These are phyloP conservation scores for Capsicum rhomboideum DNA, from an alignment of 257 asterid genomes.

Conservation along the genomic window DNA sequence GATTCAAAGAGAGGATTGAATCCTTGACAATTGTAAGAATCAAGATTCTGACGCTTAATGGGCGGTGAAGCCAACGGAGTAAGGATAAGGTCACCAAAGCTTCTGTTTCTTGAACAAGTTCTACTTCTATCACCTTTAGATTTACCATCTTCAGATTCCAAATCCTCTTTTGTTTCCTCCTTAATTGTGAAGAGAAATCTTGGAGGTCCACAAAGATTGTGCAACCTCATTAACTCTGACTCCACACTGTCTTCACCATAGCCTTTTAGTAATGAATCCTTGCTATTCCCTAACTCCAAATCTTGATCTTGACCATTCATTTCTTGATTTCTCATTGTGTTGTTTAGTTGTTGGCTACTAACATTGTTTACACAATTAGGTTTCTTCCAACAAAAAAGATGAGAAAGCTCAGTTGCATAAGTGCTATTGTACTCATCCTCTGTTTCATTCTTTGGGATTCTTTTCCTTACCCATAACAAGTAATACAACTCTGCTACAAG, in stretches of 20 bases:
- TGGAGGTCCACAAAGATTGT: conserved; percentile 90
- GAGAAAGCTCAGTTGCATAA: conserved; percentile 16
- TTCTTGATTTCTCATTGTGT: conserved; percentile 13
- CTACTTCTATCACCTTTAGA: conserved; percentile 42
- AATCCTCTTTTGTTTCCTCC: conserved; percentile 85
- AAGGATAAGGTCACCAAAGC: conserved; percentile 57
- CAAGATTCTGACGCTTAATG: conserved; percentile 27
- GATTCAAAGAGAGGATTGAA: conserved; percentile 84
- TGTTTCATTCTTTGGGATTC: conserved; percentile 19
- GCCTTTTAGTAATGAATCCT: conserved; percentile 26
- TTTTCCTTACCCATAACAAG: conserved; percentile 68
- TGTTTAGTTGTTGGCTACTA: conserved; percentile 3
- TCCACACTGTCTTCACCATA: conserved; percentile 62
- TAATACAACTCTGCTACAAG: conserved; percentile 64
- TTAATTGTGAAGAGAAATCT: conserved; percentile 85
- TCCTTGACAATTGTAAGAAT: conserved; percentile 46
- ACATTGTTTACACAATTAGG: conserved; percentile 14
- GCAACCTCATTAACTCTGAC: conserved; percentile 67
- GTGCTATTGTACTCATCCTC: conserved; percentile 4
- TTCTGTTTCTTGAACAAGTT: conserved; percentile 59
- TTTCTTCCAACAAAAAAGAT: conserved; percentile 45
- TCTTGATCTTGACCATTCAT: conserved; percentile 30
- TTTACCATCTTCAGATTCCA: conserved; percentile 74
- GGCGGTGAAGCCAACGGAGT: conserved; percentile 77
- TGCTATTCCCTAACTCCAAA: conserved; percentile 38